phyloP scores from a whole-genome alignment of 2,329 filamentous ascomycete genomes.

The Trichoderma guizhouense region DNA sequence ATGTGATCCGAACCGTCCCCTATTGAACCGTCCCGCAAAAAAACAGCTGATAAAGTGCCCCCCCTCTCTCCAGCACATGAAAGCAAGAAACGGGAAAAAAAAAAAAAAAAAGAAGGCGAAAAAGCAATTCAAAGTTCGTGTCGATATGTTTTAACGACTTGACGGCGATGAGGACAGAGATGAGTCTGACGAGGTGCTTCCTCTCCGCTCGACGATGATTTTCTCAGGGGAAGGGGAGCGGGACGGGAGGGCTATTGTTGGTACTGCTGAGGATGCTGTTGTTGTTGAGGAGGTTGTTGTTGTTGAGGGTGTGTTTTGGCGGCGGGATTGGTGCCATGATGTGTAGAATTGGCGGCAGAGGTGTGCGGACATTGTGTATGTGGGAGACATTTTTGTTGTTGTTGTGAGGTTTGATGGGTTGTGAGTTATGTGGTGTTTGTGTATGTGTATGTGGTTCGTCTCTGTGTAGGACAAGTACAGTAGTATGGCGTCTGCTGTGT shows the following conservation, averaged over 20 bases:
- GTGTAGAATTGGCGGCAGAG: constrained; percentile 58
- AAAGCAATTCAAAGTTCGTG: background rate
- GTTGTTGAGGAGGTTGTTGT: background rate
- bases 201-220: constrained; percentile 37
- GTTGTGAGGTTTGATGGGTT: too few relatives aligned
- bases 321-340: constrained; percentile 53
- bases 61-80: background rate
- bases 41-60: background rate
- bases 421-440: background rate
- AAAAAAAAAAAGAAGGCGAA: background rate
- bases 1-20: background rate
- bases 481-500: background rate
- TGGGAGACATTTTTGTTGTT: constrained; percentile 48
- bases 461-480: background rate
- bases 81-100: background rate
- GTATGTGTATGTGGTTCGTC: background rate
- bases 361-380: constrained; percentile 60
- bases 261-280: background rate
- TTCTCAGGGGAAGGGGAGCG: constrained; percentile 37
- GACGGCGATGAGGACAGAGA: background rate
- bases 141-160: background rate
- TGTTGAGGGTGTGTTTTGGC: constrained; percentile 29
- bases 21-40: background rate
- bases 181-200: constrained; percentile 18
- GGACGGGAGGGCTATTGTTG: constrained; percentile 24